Evolutionary conservation across 768 basidiomycete species (phyloP).

Genomic region (Tulasnella sp.): DNA sequence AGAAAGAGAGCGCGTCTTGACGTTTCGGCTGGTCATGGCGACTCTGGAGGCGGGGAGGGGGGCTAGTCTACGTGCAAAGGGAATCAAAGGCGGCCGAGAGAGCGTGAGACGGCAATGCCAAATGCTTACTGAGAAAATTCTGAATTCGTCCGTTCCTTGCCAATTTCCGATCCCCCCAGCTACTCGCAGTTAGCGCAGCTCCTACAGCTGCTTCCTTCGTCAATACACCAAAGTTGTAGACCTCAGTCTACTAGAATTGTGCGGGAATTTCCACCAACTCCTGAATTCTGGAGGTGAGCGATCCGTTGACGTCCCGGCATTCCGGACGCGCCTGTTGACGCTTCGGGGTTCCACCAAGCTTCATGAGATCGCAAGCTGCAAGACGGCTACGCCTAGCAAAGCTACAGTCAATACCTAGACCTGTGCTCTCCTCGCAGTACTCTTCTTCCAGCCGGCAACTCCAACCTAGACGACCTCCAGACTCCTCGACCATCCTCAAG

Average conservation of each 20-base stretch:
- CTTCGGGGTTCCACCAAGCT: not conserved
- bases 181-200: not conserved
- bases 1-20: constrained; percentile 14
- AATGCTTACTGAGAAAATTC: constrained; percentile 7
- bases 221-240: not conserved
- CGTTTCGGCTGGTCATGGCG: not conserved
- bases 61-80: not conserved
- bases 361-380: not conserved
- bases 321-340: not conserved
- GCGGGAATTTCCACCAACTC: not conserved
- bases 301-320: too few species aligned
- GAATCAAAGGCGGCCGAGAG: not conserved
- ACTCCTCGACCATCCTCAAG: not conserved
- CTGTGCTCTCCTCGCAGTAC: not conserved
- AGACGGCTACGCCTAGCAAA: not conserved
- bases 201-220: not conserved
- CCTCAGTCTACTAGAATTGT: not conserved
- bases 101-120: constrained; percentile 8
- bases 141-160: not conserved
- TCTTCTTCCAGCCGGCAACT: not conserved
- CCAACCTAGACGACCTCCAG: not conserved
- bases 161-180: not conserved
- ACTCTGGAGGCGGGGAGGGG: not conserved
- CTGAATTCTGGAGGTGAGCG: not conserved
- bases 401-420: not conserved